Percentiles rank a stretch among this genome's conserved stretches.
These are phyloP conservation scores for Phalaenopsis aphrodite DNA, from an alignment of 106 monocot genomes.

Conservation along the genomic window DNA sequence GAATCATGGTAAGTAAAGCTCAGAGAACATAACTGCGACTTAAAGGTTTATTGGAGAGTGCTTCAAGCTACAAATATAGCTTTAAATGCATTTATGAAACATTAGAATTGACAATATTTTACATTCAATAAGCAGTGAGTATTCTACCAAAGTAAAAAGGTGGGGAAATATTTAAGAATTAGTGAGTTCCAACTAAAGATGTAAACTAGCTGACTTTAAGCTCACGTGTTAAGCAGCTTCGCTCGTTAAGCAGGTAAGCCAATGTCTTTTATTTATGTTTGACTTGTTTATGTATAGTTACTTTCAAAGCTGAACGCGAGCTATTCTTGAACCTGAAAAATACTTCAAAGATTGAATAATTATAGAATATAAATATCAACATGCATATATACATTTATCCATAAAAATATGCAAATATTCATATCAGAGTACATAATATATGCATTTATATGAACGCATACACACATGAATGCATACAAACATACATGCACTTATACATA, in stretches of 20 bases:
- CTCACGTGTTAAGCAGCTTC: not conserved
- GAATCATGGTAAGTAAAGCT: not conserved
- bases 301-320: not conserved
- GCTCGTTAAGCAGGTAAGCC: not conserved
- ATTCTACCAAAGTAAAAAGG: not conserved
- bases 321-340: not conserved
- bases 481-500: not conserved
- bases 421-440: not conserved
- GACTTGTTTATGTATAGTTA: not conserved
- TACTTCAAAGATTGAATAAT: not conserved
- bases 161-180: not conserved
- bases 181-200: not conserved
- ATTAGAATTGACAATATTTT: not conserved
- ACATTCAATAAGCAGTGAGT: not conserved
- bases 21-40: not conserved
- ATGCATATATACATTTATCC: not conserved
- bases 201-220: not conserved
- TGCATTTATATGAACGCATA: not conserved
- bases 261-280: not conserved
- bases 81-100: not conserved
- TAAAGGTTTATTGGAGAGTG: not conserved
- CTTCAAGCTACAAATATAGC: not conserved
- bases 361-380: not conserved
- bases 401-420: not conserved
- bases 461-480: not conserved